Percentiles rank a stretch among this genome's conserved stretches.
Evolutionary conservation across 176 grass and related monocot genomes (phyloP).

Genomic region (Cenchrus purpureus): DNA sequence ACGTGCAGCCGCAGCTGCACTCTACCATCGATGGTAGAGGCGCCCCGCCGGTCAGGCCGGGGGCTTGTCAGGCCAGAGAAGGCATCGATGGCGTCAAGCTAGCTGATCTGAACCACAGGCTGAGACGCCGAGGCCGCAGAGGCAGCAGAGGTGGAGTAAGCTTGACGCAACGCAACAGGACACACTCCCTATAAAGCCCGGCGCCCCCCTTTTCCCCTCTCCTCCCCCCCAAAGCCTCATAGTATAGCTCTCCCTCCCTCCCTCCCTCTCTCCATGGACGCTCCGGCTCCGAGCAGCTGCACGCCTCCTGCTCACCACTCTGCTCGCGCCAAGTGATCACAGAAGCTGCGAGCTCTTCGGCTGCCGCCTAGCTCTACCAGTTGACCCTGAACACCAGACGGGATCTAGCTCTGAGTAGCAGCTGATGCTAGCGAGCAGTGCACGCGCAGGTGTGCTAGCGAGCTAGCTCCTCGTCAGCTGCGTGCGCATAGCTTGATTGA

Average conservation of each 20-base stretch:
- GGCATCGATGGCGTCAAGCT: conserved; percentile 44
- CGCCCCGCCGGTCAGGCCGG: not conserved
- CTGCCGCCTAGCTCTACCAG: not conserved
- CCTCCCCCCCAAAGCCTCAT: conserved; percentile 4
- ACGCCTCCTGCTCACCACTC: conserved; percentile 15
- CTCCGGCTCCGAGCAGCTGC: conserved; percentile 40
- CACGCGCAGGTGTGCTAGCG: not conserved
- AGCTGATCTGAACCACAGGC: conserved; percentile 25
- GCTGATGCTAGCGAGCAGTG: not conserved
- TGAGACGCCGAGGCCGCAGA: not conserved
- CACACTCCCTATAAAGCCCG: conserved; percentile 49
- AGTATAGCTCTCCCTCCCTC: not conserved
- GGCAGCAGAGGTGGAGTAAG: conserved; percentile 35
- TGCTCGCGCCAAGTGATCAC: conserved; percentile 26
- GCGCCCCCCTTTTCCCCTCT: not conserved
- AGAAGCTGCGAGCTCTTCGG: conserved; percentile 13
- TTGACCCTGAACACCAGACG: not conserved
- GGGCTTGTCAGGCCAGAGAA: conserved; percentile 51
- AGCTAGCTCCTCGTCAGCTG: not conserved
- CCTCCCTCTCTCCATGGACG: conserved; percentile 42
- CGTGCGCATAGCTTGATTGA: not conserved
- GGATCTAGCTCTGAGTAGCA: not conserved
- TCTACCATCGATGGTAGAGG: too few species aligned
- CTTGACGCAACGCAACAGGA: conserved; percentile 57
- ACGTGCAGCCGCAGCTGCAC: too few species aligned